Percentiles rank a stretch among this genome's conserved stretches.
Evolutionary conservation across 2,329 filamentous ascomycete genomes (phyloP).

Genomic region (Epichloe sibirici): DNA sequence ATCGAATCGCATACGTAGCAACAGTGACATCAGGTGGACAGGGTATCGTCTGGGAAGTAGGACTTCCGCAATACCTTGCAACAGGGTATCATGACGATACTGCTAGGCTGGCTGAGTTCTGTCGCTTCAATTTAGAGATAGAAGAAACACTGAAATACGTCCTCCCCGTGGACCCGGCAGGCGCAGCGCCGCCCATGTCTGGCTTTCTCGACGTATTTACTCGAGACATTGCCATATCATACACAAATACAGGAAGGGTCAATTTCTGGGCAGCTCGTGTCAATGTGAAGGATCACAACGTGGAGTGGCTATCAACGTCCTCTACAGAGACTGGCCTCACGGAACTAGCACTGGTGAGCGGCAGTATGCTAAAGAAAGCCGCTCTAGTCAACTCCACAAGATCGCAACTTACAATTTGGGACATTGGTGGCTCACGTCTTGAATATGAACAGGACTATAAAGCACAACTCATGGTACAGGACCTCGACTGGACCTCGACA

Average conservation of each 20-base stretch:
- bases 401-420: slow-evolving; percentile 80
- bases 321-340: slow-evolving; percentile 66
- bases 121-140: slow-evolving; percentile 53
- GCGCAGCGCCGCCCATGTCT: slow-evolving; percentile 55
- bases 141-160: slow-evolving; percentile 51
- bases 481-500: slow-evolving; percentile 89
- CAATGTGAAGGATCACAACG: slow-evolving; percentile 40
- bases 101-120: slow-evolving; percentile 48
- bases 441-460: slow-evolving; percentile 71
- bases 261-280: slow-evolving; percentile 79
- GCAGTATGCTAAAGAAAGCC: slow-evolving; percentile 76
- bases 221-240: slow-evolving; percentile 75
- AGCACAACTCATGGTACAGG: slow-evolving; percentile 61
- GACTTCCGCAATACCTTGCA: slow-evolving; percentile 38
- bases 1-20: slow-evolving; percentile 57
- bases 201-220: slow-evolving; percentile 80
- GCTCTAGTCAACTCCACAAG: slow-evolving; percentile 65
- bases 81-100: slow-evolving; percentile 13
- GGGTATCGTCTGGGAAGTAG: slow-evolving; percentile 72
- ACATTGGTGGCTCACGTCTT: slow-evolving; percentile 66
- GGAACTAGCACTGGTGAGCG: slow-evolving; percentile 67
- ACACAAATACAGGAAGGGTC: slow-evolving; percentile 60
- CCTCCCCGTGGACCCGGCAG: slow-evolving; percentile 77
- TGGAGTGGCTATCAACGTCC: slow-evolving; percentile 76
- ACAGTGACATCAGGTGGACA: slow-evolving; percentile 68